Percentiles rank a stretch among this genome's conserved stretches.
These are phyloP conservation scores for Mucor circinelloides DNA, from an alignment of 371 early-diverging fungal genomes.

Conservation along the genomic window DNA sequence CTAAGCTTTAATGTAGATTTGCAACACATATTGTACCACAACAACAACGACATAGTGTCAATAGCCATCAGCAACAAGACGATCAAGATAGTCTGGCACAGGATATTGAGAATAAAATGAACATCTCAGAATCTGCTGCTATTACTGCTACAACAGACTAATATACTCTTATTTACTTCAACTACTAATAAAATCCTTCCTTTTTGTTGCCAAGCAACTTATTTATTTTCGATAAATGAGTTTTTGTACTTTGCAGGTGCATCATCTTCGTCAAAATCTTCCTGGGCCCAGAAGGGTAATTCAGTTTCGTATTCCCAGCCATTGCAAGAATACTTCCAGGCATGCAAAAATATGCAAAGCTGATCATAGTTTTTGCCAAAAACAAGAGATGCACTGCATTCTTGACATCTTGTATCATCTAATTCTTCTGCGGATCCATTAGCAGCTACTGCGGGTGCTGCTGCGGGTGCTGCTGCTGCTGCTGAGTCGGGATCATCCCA, in stretches of 20 bases:
- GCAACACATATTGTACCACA: slow-evolving; percentile 5
- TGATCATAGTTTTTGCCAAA: slow-evolving; percentile 77
- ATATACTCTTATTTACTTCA: not conserved
- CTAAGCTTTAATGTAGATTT: slow-evolving; percentile 9
- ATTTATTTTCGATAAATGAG: not conserved
- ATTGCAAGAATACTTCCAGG: slow-evolving; percentile 71
- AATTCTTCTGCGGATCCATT: not conserved
- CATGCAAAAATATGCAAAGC: slow-evolving; percentile 86
- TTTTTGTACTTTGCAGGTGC: slow-evolving; percentile 19
- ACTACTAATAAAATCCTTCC: not conserved
- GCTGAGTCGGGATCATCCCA: slow-evolving; percentile 18
- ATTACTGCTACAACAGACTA: not conserved
- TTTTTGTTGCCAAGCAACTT: not conserved
- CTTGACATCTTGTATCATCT: slow-evolving; percentile 37
- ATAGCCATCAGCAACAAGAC: not conserved
- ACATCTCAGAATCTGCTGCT: not conserved
- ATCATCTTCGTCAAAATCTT: slow-evolving; percentile 24
- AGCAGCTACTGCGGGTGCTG: too few relatives aligned
- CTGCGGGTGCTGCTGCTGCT: not conserved
- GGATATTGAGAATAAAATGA: slow-evolving; percentile 14
- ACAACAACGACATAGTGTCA: not conserved
- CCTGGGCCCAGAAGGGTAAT: slow-evolving; percentile 81
- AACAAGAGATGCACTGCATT: slow-evolving; percentile 55
- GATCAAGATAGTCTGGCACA: slow-evolving; percentile 9
- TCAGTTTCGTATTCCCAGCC: slow-evolving; percentile 78